These are phyloP conservation scores for Pseudocercospora vitis DNA, from an alignment of 2,329 filamentous ascomycete genomes.

Conservation along the genomic window DNA sequence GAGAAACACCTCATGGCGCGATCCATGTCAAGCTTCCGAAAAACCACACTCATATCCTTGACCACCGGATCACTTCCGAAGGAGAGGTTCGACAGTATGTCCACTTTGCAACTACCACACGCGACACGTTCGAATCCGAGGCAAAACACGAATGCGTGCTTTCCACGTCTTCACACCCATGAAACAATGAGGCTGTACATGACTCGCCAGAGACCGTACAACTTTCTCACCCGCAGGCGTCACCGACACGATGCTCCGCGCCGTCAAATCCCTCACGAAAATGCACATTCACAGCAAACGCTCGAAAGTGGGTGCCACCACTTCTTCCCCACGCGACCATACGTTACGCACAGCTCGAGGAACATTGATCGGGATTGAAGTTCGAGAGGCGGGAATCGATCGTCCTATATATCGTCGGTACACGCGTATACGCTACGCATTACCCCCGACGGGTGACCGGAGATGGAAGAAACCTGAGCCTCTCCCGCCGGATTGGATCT, in stretches of 20 bases:
- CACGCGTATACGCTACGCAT: constrained; percentile 22
- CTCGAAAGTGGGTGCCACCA: constrained; percentile 10
- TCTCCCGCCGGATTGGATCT: constrained; percentile 24
- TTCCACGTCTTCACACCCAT: not conserved
- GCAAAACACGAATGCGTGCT: not conserved
- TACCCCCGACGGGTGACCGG: constrained; percentile 20
- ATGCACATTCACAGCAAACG: constrained; percentile 11
- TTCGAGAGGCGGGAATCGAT: constrained; percentile 18
- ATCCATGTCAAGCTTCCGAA: no score
- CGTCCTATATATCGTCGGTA: constrained; percentile 21
- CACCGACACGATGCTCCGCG: constrained; percentile 13
- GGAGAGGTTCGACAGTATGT: no score
- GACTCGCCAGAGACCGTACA: not conserved
- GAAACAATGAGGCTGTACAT: not conserved
- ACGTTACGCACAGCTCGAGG: constrained; percentile 20
- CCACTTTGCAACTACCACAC: not conserved
- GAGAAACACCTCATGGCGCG: no score
- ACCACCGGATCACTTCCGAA: no score
- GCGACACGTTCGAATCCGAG: not conserved
- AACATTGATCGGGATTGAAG: constrained; percentile 19
- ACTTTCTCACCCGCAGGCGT: not conserved
- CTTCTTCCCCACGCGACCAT: constrained; percentile 18
- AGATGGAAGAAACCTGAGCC: constrained; percentile 25
- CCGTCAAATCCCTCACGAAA: constrained; percentile 17
- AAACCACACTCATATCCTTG: no score